Conservation (phyloP, 2,329 filamentous ascomycete genomes). For the Pseudocercospora vitis region DNA sequence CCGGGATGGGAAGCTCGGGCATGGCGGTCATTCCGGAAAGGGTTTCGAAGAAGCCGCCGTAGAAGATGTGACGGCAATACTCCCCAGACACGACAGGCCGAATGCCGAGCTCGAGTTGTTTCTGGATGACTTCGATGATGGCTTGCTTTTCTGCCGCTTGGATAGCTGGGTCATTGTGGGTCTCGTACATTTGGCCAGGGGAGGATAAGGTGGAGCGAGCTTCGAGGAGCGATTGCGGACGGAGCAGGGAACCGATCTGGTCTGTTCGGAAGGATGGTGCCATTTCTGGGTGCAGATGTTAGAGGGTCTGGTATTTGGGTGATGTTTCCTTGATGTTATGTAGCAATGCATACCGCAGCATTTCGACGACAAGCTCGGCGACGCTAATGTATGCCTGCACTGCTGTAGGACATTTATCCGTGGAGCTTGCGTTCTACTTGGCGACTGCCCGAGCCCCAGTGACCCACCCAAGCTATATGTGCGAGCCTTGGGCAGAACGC, state of each 20-base stretch:
- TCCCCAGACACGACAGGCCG: constrained; percentile 67
- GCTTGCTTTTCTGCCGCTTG: constrained; percentile 64
- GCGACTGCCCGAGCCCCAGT: too few relatives aligned
- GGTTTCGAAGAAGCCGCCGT: constrained; percentile 32
- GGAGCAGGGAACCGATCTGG: constrained; percentile 68
- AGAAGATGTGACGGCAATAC: constrained; percentile 47
- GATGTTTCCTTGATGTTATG: too few relatives aligned
- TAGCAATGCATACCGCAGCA: background rate
- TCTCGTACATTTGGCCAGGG: constrained; percentile 57
- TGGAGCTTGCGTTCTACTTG: too few relatives aligned
- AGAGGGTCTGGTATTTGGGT: background rate
- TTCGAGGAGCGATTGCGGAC: constrained; percentile 60
- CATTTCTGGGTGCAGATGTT: constrained; percentile 13
- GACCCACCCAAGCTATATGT: too few relatives aligned
- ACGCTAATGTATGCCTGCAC: too few relatives aligned
- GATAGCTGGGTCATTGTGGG: constrained; percentile 46
- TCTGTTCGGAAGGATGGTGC: constrained; percentile 65
- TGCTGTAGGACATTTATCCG: too few relatives aligned
- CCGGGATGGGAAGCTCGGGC: constrained; percentile 19
- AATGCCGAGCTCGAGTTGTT: constrained; percentile 62
- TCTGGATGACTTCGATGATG: constrained; percentile 62
- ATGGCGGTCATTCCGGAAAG: constrained; percentile 24
- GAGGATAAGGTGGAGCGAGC: constrained; percentile 46
- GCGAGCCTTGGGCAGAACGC: too few relatives aligned
- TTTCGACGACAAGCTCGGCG: background rate